These are phyloP conservation scores for Cercospora zeina DNA, from an alignment of 2,329 filamentous ascomycete species.

Conservation along the genomic window DNA sequence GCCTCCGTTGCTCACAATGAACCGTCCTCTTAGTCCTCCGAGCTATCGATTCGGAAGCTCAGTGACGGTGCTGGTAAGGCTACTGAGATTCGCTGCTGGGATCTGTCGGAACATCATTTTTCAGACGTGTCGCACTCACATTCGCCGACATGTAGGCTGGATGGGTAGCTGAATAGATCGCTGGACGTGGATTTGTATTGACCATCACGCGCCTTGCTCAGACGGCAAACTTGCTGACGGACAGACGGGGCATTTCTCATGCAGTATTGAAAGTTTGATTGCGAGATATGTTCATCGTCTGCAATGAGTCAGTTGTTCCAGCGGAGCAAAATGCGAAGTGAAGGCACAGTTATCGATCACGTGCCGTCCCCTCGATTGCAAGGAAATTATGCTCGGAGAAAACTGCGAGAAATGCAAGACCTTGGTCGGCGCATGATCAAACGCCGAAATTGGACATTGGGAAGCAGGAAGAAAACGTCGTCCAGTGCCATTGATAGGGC, in stretches of 20 bases:
- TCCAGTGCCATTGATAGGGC: background rate
- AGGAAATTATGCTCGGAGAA: slow-evolving; percentile 3
- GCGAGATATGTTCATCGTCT: background rate
- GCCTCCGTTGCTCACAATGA: background rate
- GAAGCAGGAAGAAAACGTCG: background rate
- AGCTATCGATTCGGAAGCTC: background rate
- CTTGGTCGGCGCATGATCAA: background rate
- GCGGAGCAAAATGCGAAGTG: background rate
- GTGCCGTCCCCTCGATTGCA: background rate
- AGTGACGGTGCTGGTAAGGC: background rate
- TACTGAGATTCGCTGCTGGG: background rate
- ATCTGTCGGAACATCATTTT: background rate
- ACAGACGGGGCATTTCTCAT: background rate
- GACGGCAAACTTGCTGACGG: background rate
- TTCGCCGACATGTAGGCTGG: background rate
- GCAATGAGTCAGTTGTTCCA: background rate
- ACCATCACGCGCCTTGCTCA: background rate
- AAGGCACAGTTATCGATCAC: background rate
- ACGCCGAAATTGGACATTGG: background rate
- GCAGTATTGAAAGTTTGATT: background rate
- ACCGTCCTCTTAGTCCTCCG: background rate
- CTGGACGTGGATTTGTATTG: background rate
- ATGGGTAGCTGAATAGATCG: background rate
- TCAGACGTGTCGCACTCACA: background rate
- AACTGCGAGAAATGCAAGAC: slow-evolving; percentile 3